These are phyloP conservation scores for Viridothelium virens DNA, from an alignment of 495 filamentous ascomycete species.

Conservation along the genomic window DNA sequence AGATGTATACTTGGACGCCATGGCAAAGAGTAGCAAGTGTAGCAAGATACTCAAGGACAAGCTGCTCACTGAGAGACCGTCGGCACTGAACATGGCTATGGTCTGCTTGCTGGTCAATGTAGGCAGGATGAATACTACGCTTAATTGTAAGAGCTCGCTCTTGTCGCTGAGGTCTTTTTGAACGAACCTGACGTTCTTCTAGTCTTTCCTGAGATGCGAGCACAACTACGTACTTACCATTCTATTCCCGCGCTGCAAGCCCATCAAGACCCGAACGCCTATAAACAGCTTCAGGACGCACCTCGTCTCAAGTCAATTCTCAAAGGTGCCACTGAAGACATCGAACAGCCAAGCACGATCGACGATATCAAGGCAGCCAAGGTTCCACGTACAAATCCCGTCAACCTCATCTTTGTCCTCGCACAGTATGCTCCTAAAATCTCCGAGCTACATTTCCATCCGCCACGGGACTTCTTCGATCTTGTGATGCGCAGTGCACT, in stretches of 20 bases:
- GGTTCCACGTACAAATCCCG: constrained; percentile 86
- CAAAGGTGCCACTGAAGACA: constrained; percentile 92
- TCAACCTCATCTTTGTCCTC: constrained; percentile 93
- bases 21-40: constrained; percentile 97
- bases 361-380: constrained; percentile 63
- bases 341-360: constrained; percentile 74
- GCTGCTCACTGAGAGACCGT: constrained; percentile 81
- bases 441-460: constrained; percentile 85
- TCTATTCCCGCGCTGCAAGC: constrained; percentile 95
- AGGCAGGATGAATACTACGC: constrained; percentile 95
- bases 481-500: constrained; percentile 83
- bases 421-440: constrained; percentile 85
- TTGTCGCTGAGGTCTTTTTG: background rate
- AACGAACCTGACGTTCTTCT: constrained; percentile 6
- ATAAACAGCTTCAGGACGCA: constrained; percentile 97
- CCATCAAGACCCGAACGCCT: constrained; percentile 86
- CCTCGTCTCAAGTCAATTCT: constrained; percentile 93
- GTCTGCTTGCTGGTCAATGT: constrained; percentile 96
- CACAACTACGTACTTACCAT: constrained; percentile 94
- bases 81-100: constrained; percentile 97
- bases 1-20: constrained; percentile 94
- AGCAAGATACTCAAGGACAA: constrained; percentile 98
- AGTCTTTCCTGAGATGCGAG: constrained; percentile 99
- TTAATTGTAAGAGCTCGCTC: constrained; percentile 67
- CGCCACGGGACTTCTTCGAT: constrained; percentile 85